A percentile compares a stretch with the other conserved stretches of the same genome.
phyloP scores from a whole-genome alignment of 805 yeast genomes.

The Cyberlindnera xylosilytica region DNA sequence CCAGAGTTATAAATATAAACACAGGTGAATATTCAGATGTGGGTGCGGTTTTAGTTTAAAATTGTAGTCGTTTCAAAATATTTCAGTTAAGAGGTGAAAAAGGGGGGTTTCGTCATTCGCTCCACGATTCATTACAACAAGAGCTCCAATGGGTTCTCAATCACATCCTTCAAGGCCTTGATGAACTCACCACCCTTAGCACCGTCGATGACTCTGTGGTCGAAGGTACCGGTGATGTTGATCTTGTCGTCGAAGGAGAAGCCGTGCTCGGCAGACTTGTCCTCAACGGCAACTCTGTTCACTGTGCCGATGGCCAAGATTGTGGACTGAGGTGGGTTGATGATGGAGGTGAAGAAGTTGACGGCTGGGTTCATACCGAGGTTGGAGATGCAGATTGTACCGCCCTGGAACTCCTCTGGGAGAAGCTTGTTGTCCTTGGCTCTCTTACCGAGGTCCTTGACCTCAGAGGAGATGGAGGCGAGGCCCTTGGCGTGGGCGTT shows the following conservation, averaged over 20 bases:
- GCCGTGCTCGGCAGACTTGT: conserved; percentile 85
- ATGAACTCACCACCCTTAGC: conserved; percentile 97
- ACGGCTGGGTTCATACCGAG: conserved; percentile 98
- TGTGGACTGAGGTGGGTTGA: conserved; percentile 96
- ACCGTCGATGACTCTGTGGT: conserved; percentile 97
- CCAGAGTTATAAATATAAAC: no score
- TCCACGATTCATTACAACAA: conserved; percentile 51
- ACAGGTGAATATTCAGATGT: not conserved
- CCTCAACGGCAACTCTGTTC: conserved; percentile 90
- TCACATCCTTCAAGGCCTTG: conserved; percentile 82
- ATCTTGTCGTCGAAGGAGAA: conserved; percentile 89
- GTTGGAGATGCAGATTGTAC: conserved; percentile 97
- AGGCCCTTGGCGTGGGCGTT: conserved; percentile 88
- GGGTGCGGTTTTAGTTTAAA: no score
- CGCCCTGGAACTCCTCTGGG: conserved; percentile 99
- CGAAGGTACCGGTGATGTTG: conserved; percentile 93
- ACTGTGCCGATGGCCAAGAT: conserved; percentile 94
- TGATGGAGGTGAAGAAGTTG: conserved; percentile 87
- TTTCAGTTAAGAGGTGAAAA: no score
- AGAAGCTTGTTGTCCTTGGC: conserved; percentile 90
- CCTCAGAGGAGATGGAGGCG: conserved; percentile 71
- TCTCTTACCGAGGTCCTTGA: conserved; percentile 92
- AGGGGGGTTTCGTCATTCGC: no score
- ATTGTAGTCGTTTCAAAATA: not conserved
- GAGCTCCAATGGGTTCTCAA: conserved; percentile 96